Base-by-base conservation (phyloP, 805 yeast genomes). In the Maudiozyma bulderi region DNA sequence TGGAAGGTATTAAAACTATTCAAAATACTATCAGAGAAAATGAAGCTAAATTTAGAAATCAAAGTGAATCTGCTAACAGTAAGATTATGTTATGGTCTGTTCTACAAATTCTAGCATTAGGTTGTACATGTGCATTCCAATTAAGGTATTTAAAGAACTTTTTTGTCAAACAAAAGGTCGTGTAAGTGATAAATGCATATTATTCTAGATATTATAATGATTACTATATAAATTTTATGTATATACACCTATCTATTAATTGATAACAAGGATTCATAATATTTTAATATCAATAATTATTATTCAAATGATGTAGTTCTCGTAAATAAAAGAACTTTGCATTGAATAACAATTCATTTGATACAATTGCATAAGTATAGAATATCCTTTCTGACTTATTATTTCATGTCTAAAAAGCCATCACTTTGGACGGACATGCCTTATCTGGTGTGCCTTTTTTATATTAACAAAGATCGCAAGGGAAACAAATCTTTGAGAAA, bases 141-240 rank as follows among this genome's bases (percentile, higher is more conserved):
- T 68, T 89, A 64, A 74, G 75, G 48, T 89, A 85, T 60, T 75
- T 89, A 69, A 84, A 84, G 68, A 68, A 81, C 40, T 87, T 88
- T 77, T 88, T 88, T 64, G 82, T 86, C 52, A 88, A 87, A 69
- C 95, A 88, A 64, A 89, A 89, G 71, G 78, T 87, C 51, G 82
- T 88, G 15, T 86, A 72, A 67, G 8, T 26, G 15, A 35, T 13
- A 13, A n/a, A n/a, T 35, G 8, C 11, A 35, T 13, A 13, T 13
- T 35, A 35, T 20, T 20, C 26, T 20, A 20, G 26, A 31, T 20
- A 8, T 8, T 44, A 35, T 10, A 30, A n/a, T 10, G 9, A 31
- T 43, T 7, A 9, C 15, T 37, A 6, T 11, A 45, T 30, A 11
- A 9, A 26, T 13, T 6, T 5, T 31, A 37, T 41, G 6, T 42